These are phyloP conservation scores for Cyclotella choctawhatcheeana DNA, from an alignment of 108 stramenopile genomes.

Conservation along the genomic window DNA sequence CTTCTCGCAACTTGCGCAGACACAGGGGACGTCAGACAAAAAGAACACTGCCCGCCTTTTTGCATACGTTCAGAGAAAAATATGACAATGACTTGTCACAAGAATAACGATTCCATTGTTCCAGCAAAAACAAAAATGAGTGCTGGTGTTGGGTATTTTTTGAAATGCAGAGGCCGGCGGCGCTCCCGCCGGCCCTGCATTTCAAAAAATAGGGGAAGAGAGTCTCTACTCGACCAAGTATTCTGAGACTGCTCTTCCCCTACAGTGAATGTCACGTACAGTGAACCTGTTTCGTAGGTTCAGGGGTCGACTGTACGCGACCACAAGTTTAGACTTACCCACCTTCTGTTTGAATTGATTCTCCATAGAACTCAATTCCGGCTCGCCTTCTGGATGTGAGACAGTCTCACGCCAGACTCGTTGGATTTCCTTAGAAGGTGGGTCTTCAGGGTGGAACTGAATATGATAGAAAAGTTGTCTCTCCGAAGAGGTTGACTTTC, in stretches of 20 bases:
- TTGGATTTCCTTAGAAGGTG: neutral
- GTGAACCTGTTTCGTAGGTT: slow-evolving; percentile 2
- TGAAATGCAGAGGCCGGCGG: too few relatives aligned
- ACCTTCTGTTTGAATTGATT: neutral
- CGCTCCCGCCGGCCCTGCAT: neutral
- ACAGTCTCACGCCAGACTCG: neutral
- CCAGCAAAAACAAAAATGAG: too few relatives aligned
- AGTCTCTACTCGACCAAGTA: neutral
- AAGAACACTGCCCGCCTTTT: too few relatives aligned
- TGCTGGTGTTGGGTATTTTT: too few relatives aligned
- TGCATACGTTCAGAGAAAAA: too few relatives aligned
- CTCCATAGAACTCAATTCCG: neutral
- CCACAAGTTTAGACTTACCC: neutral
- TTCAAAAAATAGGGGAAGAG: neutral
- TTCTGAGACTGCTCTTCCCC: neutral
- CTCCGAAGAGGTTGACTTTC: neutral
- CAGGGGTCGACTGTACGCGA: neutral
- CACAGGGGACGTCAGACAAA: too few relatives aligned
- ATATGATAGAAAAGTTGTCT: slow-evolving; percentile 24
- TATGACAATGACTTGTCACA: too few relatives aligned
- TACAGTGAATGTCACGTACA: neutral
- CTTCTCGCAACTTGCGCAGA: too few relatives aligned
- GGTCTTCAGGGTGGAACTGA: slow-evolving; percentile 6
- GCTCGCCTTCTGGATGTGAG: neutral
- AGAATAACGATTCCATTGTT: too few relatives aligned